These are phyloP conservation scores for Cryoendolithus antarcticus DNA, from an alignment of 2,329 filamentous ascomycete species.

Conservation along the genomic window DNA sequence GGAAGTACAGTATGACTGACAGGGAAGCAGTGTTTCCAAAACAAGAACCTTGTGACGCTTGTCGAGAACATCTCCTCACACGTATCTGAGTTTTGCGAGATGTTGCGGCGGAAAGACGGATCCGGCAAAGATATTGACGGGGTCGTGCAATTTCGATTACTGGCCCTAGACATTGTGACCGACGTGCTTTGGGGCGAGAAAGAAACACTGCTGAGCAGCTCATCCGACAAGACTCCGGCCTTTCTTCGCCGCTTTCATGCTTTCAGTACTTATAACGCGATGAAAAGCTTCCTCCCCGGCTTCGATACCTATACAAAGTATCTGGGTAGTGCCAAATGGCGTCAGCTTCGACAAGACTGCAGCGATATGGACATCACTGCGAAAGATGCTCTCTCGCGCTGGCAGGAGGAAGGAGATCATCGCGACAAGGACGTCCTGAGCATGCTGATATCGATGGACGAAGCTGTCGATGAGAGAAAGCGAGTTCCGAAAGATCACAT, in stretches of 20 bases:
- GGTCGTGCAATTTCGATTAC: constrained; percentile 8
- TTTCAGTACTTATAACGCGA: constrained; percentile 10
- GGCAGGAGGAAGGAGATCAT: constrained; percentile 2
- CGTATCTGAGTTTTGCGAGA: constrained; percentile 6
- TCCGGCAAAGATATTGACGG: constrained; percentile 8
- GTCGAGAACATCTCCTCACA: constrained; percentile 8
- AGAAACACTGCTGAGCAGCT: constrained; percentile 3
- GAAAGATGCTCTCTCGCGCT: constrained; percentile 6
- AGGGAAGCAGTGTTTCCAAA: constrained; percentile 11
- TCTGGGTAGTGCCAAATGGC: constrained; percentile 5
- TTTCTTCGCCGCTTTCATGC: constrained; percentile 9
- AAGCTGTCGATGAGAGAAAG: constrained; percentile 3
- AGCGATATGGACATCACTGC: constrained; percentile 9
- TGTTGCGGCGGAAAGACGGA: constrained; percentile 3
- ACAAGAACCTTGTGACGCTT: constrained; percentile 8
- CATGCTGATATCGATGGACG: constrained; percentile 6
- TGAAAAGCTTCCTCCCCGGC: constrained; percentile 9
- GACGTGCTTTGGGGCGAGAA: constrained; percentile 10
- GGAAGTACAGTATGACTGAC: too few relatives aligned
- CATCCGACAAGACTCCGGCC: constrained; percentile 2
- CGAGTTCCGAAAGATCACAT: constrained; percentile 6
- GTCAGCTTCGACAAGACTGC: constrained; percentile 6
- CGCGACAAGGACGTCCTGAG: constrained; percentile 6
- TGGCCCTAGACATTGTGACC: constrained; percentile 10
- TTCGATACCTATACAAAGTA: constrained; percentile 4